Evolutionary conservation across 2,329 filamentous ascomycete species (phyloP).

Genomic region (Verticillium zaregamsianum): DNA sequence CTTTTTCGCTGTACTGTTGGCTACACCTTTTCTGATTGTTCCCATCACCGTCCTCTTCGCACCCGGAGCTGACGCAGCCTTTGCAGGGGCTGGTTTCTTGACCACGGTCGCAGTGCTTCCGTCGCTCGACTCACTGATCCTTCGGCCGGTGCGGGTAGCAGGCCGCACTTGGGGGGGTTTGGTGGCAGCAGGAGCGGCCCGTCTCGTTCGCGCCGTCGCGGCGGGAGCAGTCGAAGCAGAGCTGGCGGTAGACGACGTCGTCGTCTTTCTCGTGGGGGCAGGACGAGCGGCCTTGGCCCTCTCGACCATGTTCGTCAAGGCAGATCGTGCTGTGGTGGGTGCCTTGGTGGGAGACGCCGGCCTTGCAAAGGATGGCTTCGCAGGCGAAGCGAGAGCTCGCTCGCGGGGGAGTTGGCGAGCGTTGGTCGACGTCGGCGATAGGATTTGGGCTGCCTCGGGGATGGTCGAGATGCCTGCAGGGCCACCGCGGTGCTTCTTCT

Average conservation of each 20-base stretch:
- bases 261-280: conserved; percentile 41
- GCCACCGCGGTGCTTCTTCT: conserved; percentile 57
- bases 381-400: conserved; percentile 42
- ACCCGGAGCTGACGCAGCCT: conserved; percentile 28
- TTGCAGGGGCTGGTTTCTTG: conserved; percentile 43
- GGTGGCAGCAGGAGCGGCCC: conserved; percentile 29
- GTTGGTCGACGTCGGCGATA: conserved; percentile 82
- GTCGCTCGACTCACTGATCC: conserved; percentile 60
- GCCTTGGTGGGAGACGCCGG: conserved; percentile 61
- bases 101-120: conserved; percentile 62
- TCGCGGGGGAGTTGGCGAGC: conserved; percentile 61
- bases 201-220: conserved; percentile 26
- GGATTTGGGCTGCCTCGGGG: conserved; percentile 52
- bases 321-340: conserved; percentile 32
- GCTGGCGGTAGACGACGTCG: conserved; percentile 38
- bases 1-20: conserved; percentile 45
- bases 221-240: conserved; percentile 27
- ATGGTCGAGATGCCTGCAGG: conserved; percentile 36
- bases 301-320: conserved; percentile 54
- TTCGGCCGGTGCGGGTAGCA: conserved; percentile 44
- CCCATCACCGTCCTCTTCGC: conserved; percentile 50
- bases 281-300: conserved; percentile 54
- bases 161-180: conserved; percentile 23
- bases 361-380: conserved; percentile 53
- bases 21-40: conserved; percentile 48